These are phyloP conservation scores for Diplodia intermedia DNA, from an alignment of 2,329 filamentous ascomycete genomes.

Conservation along the genomic window DNA sequence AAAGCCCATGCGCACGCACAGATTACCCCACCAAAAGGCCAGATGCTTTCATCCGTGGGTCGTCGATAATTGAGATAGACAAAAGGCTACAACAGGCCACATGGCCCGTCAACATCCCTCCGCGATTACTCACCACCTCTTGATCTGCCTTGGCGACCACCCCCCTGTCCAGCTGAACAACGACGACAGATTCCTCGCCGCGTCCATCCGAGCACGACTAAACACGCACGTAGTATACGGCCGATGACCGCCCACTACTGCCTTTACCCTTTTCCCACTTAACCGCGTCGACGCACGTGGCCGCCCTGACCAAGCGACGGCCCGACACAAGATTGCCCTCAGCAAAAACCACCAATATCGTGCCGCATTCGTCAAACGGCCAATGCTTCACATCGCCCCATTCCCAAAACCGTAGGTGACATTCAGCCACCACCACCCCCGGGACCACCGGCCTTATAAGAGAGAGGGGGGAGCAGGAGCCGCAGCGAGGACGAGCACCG, in stretches of 20 bases:
- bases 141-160: neutral
- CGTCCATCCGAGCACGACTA: neutral
- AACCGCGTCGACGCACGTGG: neutral
- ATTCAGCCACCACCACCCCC: neutral
- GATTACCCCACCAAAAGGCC: neutral
- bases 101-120: neutral
- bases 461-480: neutral
- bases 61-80: neutral
- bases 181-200: neutral
- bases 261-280: neutral
- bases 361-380: neutral
- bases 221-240: neutral
- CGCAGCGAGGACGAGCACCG: neutral
- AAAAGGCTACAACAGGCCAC: neutral
- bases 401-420: neutral
- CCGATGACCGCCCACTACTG: neutral
- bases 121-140: neutral
- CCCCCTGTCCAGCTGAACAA: conserved; percentile 1
- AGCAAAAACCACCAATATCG: neutral
- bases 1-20: neutral
- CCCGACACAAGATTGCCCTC: neutral
- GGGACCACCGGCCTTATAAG: neutral
- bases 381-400: neutral
- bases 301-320: neutral
- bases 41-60: neutral